Conservation (phyloP, 2,329 filamentous ascomycete species). For the Arthrobotrys pseudoclavata region DNA sequence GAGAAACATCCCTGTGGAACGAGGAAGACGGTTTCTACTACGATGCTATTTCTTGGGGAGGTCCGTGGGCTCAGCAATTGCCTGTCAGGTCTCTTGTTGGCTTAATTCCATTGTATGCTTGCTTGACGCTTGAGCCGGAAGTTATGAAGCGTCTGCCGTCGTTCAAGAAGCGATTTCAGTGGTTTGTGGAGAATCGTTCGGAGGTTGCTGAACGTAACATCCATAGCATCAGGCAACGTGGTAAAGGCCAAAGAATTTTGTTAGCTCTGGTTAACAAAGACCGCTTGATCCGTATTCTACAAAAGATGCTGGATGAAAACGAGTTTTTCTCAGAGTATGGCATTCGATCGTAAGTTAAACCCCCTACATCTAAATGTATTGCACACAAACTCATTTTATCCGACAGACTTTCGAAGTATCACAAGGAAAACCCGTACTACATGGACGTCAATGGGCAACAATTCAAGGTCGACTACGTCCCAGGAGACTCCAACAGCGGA, state of each 20-base stretch:
- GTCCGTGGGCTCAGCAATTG: constrained; percentile 91
- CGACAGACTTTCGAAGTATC: constrained; percentile 80
- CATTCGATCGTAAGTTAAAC: constrained; percentile 75
- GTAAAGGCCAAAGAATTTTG: constrained; percentile 88
- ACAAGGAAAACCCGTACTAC: constrained; percentile 88
- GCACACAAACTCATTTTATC: constrained; percentile 9
- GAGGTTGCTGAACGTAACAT: constrained; percentile 94
- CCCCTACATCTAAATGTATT: not conserved
- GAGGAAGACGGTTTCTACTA: constrained; percentile 97
- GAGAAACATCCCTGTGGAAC: constrained; percentile 92
- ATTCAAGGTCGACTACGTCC: constrained; percentile 89
- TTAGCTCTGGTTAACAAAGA: constrained; percentile 93
- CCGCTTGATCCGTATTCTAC: constrained; percentile 87
- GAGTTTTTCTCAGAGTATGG: constrained; percentile 93
- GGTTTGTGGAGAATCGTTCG: constrained; percentile 90
- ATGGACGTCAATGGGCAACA: constrained; percentile 96
- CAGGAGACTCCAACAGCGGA: constrained; percentile 95
- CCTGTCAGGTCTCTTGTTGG: constrained; percentile 93
- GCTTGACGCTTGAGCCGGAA: constrained; percentile 91
- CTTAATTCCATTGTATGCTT: constrained; percentile 92
- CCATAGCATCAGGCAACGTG: constrained; percentile 89
- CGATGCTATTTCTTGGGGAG: constrained; percentile 96
- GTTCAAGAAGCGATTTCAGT: constrained; percentile 92
- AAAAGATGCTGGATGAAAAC: constrained; percentile 91
- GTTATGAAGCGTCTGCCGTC: constrained; percentile 90